These are phyloP conservation scores for Suillus subalutaceus DNA, from an alignment of 768 basidiomycete genomes.

Conservation along the genomic window DNA sequence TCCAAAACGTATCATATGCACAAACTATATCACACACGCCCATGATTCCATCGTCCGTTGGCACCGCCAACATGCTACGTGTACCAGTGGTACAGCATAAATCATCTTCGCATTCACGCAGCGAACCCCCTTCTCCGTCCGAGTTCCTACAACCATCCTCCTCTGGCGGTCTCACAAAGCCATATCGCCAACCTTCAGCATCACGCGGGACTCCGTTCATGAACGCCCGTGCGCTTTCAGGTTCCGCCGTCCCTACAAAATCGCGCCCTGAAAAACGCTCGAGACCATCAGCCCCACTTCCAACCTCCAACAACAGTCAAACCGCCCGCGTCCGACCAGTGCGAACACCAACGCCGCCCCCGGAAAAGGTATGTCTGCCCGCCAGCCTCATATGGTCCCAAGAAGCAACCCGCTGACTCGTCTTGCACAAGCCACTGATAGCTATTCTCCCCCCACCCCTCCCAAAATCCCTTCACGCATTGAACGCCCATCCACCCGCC, in stretches of 20 bases:
- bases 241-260: background rate
- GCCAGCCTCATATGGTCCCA: background rate
- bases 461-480: background rate
- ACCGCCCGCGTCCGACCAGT: background rate
- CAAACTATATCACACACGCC: background rate
- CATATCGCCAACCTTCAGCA: background rate
- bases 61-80: background rate
- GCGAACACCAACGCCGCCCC: background rate
- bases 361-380: conserved; percentile 2
- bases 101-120: background rate
- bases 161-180: conserved; percentile 2
- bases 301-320: background rate
- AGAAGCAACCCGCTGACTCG: background rate
- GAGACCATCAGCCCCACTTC: background rate
- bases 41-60: background rate
- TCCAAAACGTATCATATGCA: background rate
- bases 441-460: conserved; percentile 1
- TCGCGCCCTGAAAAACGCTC: background rate
- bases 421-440: background rate
- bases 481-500: conserved; percentile 6
- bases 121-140: conserved; percentile 1
- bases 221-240: conserved; percentile 1
- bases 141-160: background rate
- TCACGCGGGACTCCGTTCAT: background rate
- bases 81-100: background rate